These are phyloP conservation scores for Phytophthora hybrid DNA, from an alignment of 352 stramenopile genomes.

Conservation along the genomic window DNA sequence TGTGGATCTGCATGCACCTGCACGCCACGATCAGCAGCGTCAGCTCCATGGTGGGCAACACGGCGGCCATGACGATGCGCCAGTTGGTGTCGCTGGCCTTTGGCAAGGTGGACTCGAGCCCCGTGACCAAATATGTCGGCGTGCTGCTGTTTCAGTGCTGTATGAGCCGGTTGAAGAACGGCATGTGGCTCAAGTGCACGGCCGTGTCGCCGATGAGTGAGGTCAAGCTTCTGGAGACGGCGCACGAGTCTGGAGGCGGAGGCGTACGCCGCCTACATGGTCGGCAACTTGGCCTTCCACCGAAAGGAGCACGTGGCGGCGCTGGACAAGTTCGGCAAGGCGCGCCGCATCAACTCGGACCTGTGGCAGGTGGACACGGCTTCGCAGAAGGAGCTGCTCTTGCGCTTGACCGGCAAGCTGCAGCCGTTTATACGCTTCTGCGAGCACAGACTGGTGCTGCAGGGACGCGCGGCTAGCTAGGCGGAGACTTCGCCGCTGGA, in stretches of 20 bases:
- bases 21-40: constrained; percentile 76
- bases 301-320: constrained; percentile 86
- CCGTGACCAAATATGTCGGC: constrained; percentile 77
- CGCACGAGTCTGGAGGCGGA: constrained; percentile 90
- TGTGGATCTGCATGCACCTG: constrained; percentile 90
- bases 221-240: constrained; percentile 81
- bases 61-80: constrained; percentile 88
- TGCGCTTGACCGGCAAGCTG: constrained; percentile 70
- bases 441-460: constrained; percentile 77
- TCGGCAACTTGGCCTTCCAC: constrained; percentile 89
- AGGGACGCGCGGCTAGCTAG: constrained; percentile 54
- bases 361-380: constrained; percentile 81
- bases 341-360: constrained; percentile 87
- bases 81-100: no score
- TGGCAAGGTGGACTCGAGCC: constrained; percentile 76
- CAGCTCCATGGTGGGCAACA: constrained; percentile 86
- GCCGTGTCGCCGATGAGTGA: constrained; percentile 80
- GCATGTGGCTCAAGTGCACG: constrained; percentile 86
- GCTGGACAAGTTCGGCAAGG: constrained; percentile 82
- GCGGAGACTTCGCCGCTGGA: constrained; percentile 54
- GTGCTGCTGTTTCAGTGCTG: constrained; percentile 90
- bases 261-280: constrained; percentile 91
- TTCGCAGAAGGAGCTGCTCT: constrained; percentile 87
- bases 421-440: constrained; percentile 89
- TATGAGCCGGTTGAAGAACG: constrained; percentile 85